phyloP scores from a whole-genome alignment of 2,329 filamentous ascomycete species.

The Onygenales sp. region DNA sequence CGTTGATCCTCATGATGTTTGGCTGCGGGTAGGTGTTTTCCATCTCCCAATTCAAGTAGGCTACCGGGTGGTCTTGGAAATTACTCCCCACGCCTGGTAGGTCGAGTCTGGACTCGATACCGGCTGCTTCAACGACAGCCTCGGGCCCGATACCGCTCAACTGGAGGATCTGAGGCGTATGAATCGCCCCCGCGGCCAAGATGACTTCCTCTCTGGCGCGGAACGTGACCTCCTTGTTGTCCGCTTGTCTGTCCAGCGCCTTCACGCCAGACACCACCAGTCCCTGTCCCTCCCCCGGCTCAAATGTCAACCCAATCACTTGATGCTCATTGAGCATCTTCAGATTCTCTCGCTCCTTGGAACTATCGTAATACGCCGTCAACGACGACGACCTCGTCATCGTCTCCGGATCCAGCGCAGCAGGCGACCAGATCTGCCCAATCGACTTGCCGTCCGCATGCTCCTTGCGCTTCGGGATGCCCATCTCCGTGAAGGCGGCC shows the following conservation, averaged over 20 bases:
- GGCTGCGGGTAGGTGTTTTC: slow-evolving; percentile 5
- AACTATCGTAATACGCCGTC: slow-evolving; percentile 4
- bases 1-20: slow-evolving; percentile 8
- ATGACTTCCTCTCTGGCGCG: slow-evolving; percentile 26
- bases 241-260: slow-evolving; percentile 13
- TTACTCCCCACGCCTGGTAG: slow-evolving; percentile 39
- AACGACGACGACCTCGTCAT: slow-evolving; percentile 6
- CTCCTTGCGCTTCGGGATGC: neutral
- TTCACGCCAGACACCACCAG: slow-evolving; percentile 5
- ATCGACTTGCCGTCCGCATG: slow-evolving; percentile 2
- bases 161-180: slow-evolving; percentile 39
- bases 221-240: slow-evolving; percentile 1
- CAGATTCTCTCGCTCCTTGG: neutral
- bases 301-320: slow-evolving; percentile 3
- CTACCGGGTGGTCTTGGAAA: slow-evolving; percentile 15
- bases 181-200: slow-evolving; percentile 29
- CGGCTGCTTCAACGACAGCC: slow-evolving; percentile 25
- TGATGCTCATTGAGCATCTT: slow-evolving; percentile 4
- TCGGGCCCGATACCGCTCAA: slow-evolving; percentile 38
- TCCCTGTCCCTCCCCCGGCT: slow-evolving; percentile 1
- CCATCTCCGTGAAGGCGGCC: slow-evolving; percentile 6
- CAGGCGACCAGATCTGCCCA: slow-evolving; percentile 4
- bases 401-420: slow-evolving; percentile 6
- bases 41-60: slow-evolving; percentile 7
- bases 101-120: slow-evolving; percentile 32